Evolutionary conservation across 495 filamentous ascomycete genomes (phyloP), one percentile per base, ranked within the genome.

Genomic region (Talaromyces proteolyticus): DNA sequence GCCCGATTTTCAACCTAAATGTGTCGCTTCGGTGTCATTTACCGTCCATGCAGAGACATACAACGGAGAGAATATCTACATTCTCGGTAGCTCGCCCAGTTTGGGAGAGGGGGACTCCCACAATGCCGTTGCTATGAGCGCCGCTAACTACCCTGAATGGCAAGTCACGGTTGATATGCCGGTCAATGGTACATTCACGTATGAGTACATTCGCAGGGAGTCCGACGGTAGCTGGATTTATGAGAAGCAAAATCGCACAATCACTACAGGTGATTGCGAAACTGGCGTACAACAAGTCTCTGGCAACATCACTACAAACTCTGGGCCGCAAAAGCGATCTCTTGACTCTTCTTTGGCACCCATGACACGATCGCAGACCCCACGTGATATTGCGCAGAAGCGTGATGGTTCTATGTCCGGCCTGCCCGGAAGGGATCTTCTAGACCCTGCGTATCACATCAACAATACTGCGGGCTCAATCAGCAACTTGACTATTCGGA

Each of bases 371-470:
- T 49, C 47, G 3, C 37, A 29, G 17, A 21, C 17, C 16, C 10
- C 19, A 17, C 29, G 12, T 23, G 14, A 20, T 16, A 41, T 16
- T 19, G 6, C 40, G 6, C 34, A 49, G 11, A 53, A 60, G 43
- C 38, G 50, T 14, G 47, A 53, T 23, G 42, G 29, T 6, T 45
- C 37, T 7, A 61, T 58, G 24, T 56, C 70, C 17, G 86, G 85
- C 11, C 69, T 87, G 11, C 75, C 83, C 3, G 76, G 69, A 29
- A 73, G 86, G 4, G 70, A 94, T 48, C 69, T 93, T 0, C 72
- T 91, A 12, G 74, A 75, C 51, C 89, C 90, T 4, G 78, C 80
- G 22, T 95, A 94, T 64, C 63, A 72, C 29, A 92, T 94, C 62
- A 72, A 82, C 53, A 90, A 93, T 63, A 80, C 75, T 39, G 82